Conservation (phyloP, 306 rosid genomes). For the Glycyrrhiza uralensis region DNA sequence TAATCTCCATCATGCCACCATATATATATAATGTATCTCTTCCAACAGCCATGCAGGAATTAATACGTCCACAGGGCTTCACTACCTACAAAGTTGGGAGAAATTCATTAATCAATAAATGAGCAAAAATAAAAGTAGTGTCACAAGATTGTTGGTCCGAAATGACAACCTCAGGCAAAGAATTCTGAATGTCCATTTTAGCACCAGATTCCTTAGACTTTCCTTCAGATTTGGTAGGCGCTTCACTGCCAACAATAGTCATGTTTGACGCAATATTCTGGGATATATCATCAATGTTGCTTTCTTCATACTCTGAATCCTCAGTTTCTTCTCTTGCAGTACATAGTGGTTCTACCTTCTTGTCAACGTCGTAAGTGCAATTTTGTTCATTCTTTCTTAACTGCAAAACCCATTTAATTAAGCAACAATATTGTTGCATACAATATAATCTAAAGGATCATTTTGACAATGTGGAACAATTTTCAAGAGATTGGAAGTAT, state of each 20-base stretch:
- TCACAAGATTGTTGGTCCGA: conserved; percentile 26
- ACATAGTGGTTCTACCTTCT: conserved; percentile 41
- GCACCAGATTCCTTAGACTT: conserved; percentile 41
- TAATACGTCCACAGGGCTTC: conserved; percentile 98
- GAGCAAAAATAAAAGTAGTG: conserved; percentile 19
- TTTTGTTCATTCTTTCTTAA: conserved; percentile 56
- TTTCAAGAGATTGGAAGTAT: conserved; percentile 10
- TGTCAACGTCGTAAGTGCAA: conserved; percentile 27
- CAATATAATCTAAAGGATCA: conserved; percentile 10
- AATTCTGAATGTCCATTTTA: conserved; percentile 42
- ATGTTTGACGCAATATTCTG: conserved; percentile 53
- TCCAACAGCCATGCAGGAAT: conserved; percentile 86
- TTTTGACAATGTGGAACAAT: background rate
- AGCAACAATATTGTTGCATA: conserved; percentile 21
- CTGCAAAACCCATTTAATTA: conserved; percentile 43
- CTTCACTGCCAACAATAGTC: conserved; percentile 44
- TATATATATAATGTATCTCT: conserved; percentile 79
- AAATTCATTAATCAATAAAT: conserved; percentile 25
- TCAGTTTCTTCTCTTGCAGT: conserved; percentile 46
- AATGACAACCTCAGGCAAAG: conserved; percentile 72
- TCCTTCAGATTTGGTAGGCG: conserved; percentile 43
- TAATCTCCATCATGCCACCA: conserved; percentile 97
- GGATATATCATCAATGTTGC: conserved; percentile 55
- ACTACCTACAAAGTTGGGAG: conserved; percentile 50
- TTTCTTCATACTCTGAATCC: conserved; percentile 51